phyloP scores from a whole-genome alignment of 1,139 yeast species.

The Candida mesenterica region DNA sequence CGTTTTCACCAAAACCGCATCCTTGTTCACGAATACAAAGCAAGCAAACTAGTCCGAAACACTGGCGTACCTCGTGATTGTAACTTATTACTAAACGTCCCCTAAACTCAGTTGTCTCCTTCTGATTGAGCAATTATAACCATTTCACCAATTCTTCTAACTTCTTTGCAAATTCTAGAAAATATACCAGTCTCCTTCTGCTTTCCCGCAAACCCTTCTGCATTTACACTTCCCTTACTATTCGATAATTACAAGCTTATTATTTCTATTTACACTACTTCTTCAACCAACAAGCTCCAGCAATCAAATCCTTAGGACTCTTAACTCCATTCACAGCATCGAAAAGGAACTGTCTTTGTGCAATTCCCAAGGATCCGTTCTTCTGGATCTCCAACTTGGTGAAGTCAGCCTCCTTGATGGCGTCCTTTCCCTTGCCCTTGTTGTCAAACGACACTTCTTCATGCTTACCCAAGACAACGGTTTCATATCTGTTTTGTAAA shows the following conservation, averaged over 20 bases:
- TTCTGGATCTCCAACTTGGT: slow-evolving; percentile 26
- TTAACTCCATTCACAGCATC: slow-evolving; percentile 30
- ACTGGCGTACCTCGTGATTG: too few species aligned
- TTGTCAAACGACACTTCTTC: slow-evolving; percentile 14
- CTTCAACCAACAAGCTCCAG: slow-evolving; percentile 34
- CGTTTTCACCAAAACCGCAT: too few species aligned
- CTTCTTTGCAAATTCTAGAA: too few species aligned
- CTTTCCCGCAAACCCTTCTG: too few species aligned
- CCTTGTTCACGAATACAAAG: too few species aligned
- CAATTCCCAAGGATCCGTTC: slow-evolving; percentile 31
- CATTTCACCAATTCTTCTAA: too few species aligned
- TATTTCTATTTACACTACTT: slow-evolving; percentile 3
- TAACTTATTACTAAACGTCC: too few species aligned
- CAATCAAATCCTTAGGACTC: slow-evolving; percentile 26
- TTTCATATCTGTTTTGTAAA: slow-evolving; percentile 27
- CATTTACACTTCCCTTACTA: not conserved
- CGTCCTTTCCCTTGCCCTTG: slow-evolving; percentile 7
- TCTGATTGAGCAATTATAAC: too few species aligned
- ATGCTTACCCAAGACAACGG: slow-evolving; percentile 36
- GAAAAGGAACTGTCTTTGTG: slow-evolving; percentile 29
- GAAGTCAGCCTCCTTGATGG: slow-evolving; percentile 15
- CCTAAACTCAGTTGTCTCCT: too few species aligned
- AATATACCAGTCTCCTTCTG: too few species aligned
- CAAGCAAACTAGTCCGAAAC: too few species aligned
- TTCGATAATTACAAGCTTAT: not conserved